Evolutionary conservation across 345 rosid genomes (phyloP).

Genomic region (Erucastrum elatum): DNA sequence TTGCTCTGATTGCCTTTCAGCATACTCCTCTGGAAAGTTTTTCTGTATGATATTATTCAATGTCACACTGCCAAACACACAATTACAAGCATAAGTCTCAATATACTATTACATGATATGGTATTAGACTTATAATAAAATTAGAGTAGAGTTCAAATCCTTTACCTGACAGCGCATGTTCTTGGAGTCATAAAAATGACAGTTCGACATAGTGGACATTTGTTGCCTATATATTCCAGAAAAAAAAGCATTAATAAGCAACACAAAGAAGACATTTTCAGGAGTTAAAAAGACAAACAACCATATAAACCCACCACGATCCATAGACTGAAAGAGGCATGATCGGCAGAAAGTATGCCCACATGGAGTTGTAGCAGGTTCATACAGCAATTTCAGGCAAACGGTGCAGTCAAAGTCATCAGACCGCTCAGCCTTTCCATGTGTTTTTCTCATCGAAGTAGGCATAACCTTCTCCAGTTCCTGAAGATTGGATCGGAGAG

Average conservation of each 20-base stretch:
- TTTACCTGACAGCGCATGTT: slow-evolving; percentile 80
- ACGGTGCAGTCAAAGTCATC: slow-evolving; percentile 95
- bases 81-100: not conserved
- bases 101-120: not conserved
- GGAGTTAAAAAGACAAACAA: slow-evolving; percentile 12
- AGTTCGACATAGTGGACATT: slow-evolving; percentile 90
- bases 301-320: slow-evolving; percentile 60
- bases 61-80: slow-evolving; percentile 65
- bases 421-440: slow-evolving; percentile 57
- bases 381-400: slow-evolving; percentile 82
- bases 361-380: slow-evolving; percentile 90
- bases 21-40: slow-evolving; percentile 86
- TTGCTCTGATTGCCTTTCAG: slow-evolving; percentile 87
- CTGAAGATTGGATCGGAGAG: slow-evolving; percentile 70
- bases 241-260: slow-evolving; percentile 15
- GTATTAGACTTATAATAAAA: not conserved
- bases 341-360: slow-evolving; percentile 96
- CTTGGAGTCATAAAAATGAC: slow-evolving; percentile 85
- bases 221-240: slow-evolving; percentile 65
- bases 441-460: slow-evolving; percentile 40
- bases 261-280: not conserved
- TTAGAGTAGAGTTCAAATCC: not conserved
- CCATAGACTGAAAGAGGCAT: slow-evolving; percentile 92
- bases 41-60: slow-evolving; percentile 83
- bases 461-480: slow-evolving; percentile 53